Evolutionary conservation across 225 moss, liverwort and hornwort species (phyloP).

Genomic region (Thuidium tamariscinum): DNA sequence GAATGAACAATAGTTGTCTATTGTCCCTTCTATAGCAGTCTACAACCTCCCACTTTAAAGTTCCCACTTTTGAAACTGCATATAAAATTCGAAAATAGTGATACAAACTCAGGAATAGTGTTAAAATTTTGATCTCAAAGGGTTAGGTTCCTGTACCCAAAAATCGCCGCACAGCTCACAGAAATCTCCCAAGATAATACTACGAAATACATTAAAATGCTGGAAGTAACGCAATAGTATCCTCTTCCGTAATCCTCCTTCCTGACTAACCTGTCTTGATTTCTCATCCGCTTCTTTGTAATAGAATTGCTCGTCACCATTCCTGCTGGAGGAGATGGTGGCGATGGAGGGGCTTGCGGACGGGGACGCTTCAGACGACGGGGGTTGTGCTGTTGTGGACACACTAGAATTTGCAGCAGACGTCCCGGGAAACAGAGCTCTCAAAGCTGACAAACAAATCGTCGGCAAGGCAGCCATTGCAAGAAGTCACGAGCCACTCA

Average conservation of each 20-base stretch:
- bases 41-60: not conserved
- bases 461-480: conserved; percentile 43
- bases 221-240: not conserved
- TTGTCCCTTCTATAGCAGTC: not conserved
- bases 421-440: conserved; percentile 17
- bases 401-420: conserved; percentile 1
- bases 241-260: too few relatives aligned
- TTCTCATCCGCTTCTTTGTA: conserved; percentile 32
- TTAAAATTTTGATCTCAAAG: not conserved
- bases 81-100: not conserved
- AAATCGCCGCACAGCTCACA: not conserved
- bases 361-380: not conserved
- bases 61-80: not conserved
- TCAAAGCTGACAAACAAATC: conserved; percentile 39
- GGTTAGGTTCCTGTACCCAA: not conserved
- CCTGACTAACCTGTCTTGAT: conserved; percentile 11
- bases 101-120: not conserved
- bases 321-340: not conserved
- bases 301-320: conserved; percentile 7
- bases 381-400: conserved; percentile 5
- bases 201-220: not conserved
- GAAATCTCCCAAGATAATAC: not conserved
- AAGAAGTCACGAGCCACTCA: not conserved
- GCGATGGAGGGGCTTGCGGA: not conserved
- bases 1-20: not conserved